Percentiles rank a stretch among this genome's conserved stretches.
These are phyloP conservation scores for Isoetes taiwanensis DNA, from an alignment of 75 land plant genomes.

Conservation along the genomic window DNA sequence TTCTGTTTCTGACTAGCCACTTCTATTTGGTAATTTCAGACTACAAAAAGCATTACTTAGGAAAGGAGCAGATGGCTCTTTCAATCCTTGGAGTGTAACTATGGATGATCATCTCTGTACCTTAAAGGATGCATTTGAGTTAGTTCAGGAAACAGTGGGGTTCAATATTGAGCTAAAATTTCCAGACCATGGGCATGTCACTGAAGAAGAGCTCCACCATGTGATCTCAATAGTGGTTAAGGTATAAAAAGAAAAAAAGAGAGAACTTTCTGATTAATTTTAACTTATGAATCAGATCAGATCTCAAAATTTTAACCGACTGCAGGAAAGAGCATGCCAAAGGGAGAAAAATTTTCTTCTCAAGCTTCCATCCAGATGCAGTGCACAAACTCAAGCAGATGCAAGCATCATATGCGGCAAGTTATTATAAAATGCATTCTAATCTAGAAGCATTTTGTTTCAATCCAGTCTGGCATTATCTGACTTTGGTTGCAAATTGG, in stretches of 20 bases:
- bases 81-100: constrained; percentile 46
- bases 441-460: no score
- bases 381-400: constrained; percentile 36
- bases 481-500: no score
- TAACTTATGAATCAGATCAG: no score
- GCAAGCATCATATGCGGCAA: constrained; percentile 59
- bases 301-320: no score
- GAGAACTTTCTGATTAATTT: no score
- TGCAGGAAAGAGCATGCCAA: constrained; percentile 21
- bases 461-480: no score
- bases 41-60: constrained; percentile 47
- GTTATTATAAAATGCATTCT: no score
- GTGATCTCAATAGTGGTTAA: constrained; percentile 36
- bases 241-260: constrained; percentile 19
- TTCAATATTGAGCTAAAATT: constrained; percentile 89
- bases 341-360: constrained; percentile 56
- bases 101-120: constrained; percentile 66
- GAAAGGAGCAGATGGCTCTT: constrained; percentile 40
- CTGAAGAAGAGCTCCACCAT: constrained; percentile 33
- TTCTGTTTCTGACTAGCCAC: neutral
- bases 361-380: constrained; percentile 89
- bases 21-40: constrained; percentile 11
- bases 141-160: constrained; percentile 50
- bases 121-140: constrained; percentile 55
- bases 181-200: constrained; percentile 39